Evolutionary conservation across 1,284 basidiomycete species (phyloP), one percentile per base, ranked within the genome.

Genomic region (Inonotus hispidus): DNA sequence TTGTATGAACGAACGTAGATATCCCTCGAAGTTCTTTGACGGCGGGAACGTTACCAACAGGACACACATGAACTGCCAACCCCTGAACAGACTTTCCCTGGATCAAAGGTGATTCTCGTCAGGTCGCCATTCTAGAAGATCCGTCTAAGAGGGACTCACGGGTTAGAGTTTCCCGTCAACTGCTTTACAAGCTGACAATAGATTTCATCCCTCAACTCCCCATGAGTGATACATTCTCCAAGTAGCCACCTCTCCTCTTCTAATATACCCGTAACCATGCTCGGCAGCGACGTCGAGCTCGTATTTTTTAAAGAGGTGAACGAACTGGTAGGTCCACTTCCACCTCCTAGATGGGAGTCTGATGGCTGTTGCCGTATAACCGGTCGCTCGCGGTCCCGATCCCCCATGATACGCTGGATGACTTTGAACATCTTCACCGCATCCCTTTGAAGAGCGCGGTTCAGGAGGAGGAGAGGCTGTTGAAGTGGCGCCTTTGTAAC

Each of bases 181-280:
- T 96, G 94, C 71, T 96, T 96, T 82, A 95, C 87, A 35, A 93
- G 68, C 68, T 96, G 94, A 67, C 91, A 94, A 68, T 92, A 97
- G 53, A 95, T 87, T 75, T 96, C 94, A 71, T 97, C 94, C 63
- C 94, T 76, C 68, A 96, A 77, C 73, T 95, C 92, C 6, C 87
- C 85, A 60, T 90, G 83, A 1, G 79, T 74, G 38, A 96, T 77
- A 1, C 92, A 92, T 66, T 91, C 83, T 56, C 83, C 81, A 11
- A 95, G 78, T 64, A 96, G 73, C 90, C 92, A 95, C 25, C 92
- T 79, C 66, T 94, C 88, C 72, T 95, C 93, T 68, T 94, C 92
- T 11, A 92, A 70, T 21, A 93, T 76, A 39, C 75, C 75, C 39
- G 74, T 68, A 46, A 72, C 66, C 50, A 67, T 65, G 39, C 68